These are phyloP conservation scores for Eucalyptus melliodora DNA, from an alignment of 345 rosid species.

Conservation along the genomic window DNA sequence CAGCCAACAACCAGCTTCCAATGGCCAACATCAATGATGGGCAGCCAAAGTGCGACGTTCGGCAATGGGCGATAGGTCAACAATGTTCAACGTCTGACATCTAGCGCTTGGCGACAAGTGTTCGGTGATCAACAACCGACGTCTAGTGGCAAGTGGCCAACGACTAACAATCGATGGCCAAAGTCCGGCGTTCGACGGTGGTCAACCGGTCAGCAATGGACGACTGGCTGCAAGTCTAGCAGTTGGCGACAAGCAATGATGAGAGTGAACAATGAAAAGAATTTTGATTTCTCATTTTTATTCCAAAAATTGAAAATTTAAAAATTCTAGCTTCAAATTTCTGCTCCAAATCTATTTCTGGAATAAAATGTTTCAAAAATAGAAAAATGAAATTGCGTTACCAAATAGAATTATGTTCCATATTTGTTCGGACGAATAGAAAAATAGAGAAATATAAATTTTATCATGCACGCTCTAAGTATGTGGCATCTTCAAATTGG, in stretches of 20 bases:
- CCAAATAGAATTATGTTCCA: too few species aligned
- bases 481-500: not conserved
- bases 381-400: too few species aligned
- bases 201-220: fast-evolving
- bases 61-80: fast-evolving
- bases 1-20: too few species aligned
- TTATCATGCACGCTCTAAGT: fast-evolving
- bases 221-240: fast-evolving
- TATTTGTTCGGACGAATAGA: fast-evolving
- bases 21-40: too few species aligned
- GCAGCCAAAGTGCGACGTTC: fast-evolving
- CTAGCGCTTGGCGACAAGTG: fast-evolving
- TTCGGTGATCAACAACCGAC: fast-evolving
- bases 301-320: too few species aligned
- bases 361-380: fast-evolving
- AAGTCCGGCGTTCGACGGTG: fast-evolving
- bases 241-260: fast-evolving
- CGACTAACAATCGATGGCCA: fast-evolving
- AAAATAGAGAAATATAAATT: too few species aligned
- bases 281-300: too few species aligned
- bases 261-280: too few species aligned
- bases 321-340: too few species aligned
- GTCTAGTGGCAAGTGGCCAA: too few species aligned
- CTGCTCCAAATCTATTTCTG: fast-evolving
- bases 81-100: fast-evolving